These are phyloP conservation scores for Sonneratia alba DNA, from an alignment of 345 rosid species.

Conservation along the genomic window DNA sequence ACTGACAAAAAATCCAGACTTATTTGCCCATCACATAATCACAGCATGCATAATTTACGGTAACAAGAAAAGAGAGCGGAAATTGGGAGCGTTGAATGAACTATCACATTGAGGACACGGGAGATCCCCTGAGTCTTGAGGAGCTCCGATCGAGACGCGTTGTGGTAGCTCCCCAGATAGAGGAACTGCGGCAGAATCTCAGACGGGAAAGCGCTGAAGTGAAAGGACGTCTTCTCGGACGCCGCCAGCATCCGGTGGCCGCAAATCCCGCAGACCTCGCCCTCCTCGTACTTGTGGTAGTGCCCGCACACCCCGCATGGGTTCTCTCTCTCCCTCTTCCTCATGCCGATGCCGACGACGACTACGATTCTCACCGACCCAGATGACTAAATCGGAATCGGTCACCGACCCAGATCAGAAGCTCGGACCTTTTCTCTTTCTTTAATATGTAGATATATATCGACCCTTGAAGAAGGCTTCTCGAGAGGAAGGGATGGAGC, in stretches of 20 bases:
- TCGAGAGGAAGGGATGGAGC: background rate
- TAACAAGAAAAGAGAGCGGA: background rate
- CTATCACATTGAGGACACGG: constrained; percentile 79
- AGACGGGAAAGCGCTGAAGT: constrained; percentile 80
- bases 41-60: background rate
- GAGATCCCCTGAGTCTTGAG: constrained; percentile 84
- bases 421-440: background rate
- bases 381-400: background rate
- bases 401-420: background rate
- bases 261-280: constrained; percentile 90
- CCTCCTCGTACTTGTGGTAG: constrained; percentile 97
- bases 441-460: background rate
- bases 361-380: background rate
- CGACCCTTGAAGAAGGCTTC: background rate
- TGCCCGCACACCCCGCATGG: constrained; percentile 96
- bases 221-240: constrained; percentile 35
- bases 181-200: constrained; percentile 92
- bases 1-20: too few species aligned
- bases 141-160: constrained; percentile 95
- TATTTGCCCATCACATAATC: background rate
- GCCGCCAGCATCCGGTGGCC: constrained; percentile 66
- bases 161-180: constrained; percentile 86
- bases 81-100: background rate
- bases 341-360: constrained; percentile 29
- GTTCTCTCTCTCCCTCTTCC: constrained; percentile 97